Evolutionary conservation across 306 rosid genomes (phyloP).

Genomic region (Malus sylvestris): DNA sequence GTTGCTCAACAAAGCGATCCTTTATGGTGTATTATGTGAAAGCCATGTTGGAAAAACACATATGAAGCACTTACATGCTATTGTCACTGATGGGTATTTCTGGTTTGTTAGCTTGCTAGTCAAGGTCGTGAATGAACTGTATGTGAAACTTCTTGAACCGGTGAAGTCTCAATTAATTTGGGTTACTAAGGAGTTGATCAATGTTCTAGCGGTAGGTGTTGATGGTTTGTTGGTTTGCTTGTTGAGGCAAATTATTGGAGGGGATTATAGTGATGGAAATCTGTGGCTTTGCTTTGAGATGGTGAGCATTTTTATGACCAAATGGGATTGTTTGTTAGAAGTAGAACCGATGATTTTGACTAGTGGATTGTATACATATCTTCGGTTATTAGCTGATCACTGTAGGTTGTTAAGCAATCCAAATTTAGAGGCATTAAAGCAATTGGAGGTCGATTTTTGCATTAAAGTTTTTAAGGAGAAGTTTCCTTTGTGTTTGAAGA

Average conservation of each 20-base stretch:
- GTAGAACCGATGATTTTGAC: constrained; percentile 47
- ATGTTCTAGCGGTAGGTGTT: constrained; percentile 44
- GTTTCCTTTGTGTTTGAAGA: constrained; percentile 54
- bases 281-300: constrained; percentile 58
- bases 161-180: constrained; percentile 51
- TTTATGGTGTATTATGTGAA: constrained; percentile 53
- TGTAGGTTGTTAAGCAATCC: constrained; percentile 19
- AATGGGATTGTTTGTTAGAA: constrained; percentile 46
- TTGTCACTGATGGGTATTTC: constrained; percentile 62
- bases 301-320: constrained; percentile 34
- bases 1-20: constrained; percentile 55
- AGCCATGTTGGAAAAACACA: constrained; percentile 52
- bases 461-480: constrained; percentile 53
- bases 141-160: constrained; percentile 42
- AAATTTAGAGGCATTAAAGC: constrained; percentile 27
- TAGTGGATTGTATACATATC: constrained; percentile 52
- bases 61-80: constrained; percentile 69
- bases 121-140: constrained; percentile 39
- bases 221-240: constrained; percentile 47
- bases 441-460: constrained; percentile 58
- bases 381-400: constrained; percentile 67
- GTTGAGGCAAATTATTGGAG: constrained; percentile 62
- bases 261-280: constrained; percentile 54
- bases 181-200: constrained; percentile 41
- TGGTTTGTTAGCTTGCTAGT: constrained; percentile 34